These are phyloP conservation scores for Diaporthe vexans DNA, from an alignment of 2,329 filamentous ascomycete species.

Conservation along the genomic window DNA sequence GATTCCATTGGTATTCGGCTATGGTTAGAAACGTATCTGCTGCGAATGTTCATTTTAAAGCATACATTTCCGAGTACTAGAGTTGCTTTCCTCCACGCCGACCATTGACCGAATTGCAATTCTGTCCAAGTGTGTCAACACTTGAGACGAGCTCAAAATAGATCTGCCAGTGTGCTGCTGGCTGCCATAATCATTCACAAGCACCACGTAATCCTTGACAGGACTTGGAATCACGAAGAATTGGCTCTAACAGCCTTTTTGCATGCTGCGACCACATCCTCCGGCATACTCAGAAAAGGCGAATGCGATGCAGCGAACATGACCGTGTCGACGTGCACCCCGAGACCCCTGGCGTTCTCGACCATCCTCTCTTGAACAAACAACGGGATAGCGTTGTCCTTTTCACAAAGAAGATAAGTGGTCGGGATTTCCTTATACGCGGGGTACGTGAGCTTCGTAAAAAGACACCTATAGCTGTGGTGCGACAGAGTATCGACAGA, in stretches of 20 bases:
- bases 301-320: slow-evolving; percentile 27
- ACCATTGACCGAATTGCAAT: too few species aligned
- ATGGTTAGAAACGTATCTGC: not conserved
- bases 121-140: too few species aligned
- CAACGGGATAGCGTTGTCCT: slow-evolving; percentile 24
- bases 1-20: not conserved
- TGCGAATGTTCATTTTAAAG: not conserved
- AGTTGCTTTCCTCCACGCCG: too few species aligned
- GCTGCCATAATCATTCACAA: not conserved
- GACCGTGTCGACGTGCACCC: slow-evolving; percentile 5
- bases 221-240: not conserved
- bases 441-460: slow-evolving; percentile 11
- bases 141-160: not conserved
- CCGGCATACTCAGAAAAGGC: slow-evolving; percentile 28
- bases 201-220: not conserved
- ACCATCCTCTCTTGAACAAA: slow-evolving; percentile 25
- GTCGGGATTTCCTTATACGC: slow-evolving; percentile 32
- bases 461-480: slow-evolving; percentile 8
- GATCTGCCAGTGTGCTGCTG: not conserved
- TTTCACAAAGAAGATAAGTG: slow-evolving; percentile 15
- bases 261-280: slow-evolving; percentile 18
- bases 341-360: not conserved
- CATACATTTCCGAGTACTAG: too few species aligned
- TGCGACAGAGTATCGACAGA: not conserved
- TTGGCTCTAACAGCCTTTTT: not conserved